Conservation (phyloP, 345 rosid genomes). For the Populus alba region DNA sequence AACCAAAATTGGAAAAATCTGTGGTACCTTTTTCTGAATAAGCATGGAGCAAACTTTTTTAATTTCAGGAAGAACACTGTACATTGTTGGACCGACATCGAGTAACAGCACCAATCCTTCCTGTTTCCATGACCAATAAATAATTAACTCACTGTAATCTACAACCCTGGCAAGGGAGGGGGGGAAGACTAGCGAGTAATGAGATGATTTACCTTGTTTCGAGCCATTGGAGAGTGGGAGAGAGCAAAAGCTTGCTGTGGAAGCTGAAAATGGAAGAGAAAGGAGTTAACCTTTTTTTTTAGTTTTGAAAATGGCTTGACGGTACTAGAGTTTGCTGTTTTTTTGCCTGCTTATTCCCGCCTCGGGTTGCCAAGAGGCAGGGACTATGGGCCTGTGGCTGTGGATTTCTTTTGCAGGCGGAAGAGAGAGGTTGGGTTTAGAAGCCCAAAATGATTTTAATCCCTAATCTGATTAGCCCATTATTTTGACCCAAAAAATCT, state of each 20-base stretch:
- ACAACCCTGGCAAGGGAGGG: neutral
- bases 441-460: neutral
- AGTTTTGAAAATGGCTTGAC: neutral
- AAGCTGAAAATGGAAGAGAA: slow-evolving; percentile 14
- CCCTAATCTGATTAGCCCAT: no score
- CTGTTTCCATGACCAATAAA: slow-evolving; percentile 34
- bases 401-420: neutral
- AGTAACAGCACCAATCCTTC: slow-evolving; percentile 70
- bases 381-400: neutral
- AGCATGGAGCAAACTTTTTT: slow-evolving; percentile 68
- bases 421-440: neutral
- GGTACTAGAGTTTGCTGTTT: neutral
- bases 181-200: neutral
- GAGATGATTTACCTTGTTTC: slow-evolving; percentile 50
- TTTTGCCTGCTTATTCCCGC: slow-evolving; percentile 21
- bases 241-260: slow-evolving; percentile 27
- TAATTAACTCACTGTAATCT: neutral
- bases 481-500: no score
- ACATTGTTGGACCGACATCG: slow-evolving; percentile 89
- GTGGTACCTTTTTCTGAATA: slow-evolving; percentile 66
- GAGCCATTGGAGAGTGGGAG: slow-evolving; percentile 49
- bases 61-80: slow-evolving; percentile 54
- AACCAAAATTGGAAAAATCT: neutral
- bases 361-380: neutral
- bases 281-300: neutral